Conservation (phyloP, 176 grass and related monocot species). For the Saccharum officinarum region DNA sequence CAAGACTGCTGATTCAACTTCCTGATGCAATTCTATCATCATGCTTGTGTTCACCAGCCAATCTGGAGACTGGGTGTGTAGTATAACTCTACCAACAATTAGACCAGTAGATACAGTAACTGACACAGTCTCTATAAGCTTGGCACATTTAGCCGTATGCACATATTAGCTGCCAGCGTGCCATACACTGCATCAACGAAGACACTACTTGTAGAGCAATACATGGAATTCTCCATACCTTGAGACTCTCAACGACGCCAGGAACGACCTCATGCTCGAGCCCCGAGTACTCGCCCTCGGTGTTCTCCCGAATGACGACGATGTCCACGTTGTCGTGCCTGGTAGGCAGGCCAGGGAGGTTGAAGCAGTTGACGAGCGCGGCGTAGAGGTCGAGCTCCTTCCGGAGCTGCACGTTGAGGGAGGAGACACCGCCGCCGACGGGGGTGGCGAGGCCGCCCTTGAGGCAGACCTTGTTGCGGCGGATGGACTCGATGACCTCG, state of each 20-base stretch:
- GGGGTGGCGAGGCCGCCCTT: constrained; percentile 88
- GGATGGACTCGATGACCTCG: constrained; percentile 86
- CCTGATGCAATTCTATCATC: not conserved
- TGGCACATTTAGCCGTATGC: not conserved
- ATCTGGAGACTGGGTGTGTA: not conserved
- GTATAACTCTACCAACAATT: not conserved
- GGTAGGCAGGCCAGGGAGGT: constrained; percentile 79
- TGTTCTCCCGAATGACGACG: constrained; percentile 99
- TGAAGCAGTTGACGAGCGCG: constrained; percentile 94
- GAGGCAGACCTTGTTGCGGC: constrained; percentile 89
- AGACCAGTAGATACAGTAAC: not conserved
- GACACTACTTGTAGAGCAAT: not conserved
- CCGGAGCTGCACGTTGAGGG: constrained; percentile 84
- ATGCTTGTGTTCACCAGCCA: not conserved
- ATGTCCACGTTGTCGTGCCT: constrained; percentile 94
- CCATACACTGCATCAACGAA: not conserved
- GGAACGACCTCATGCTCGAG: constrained; percentile 98
- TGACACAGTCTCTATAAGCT: not conserved
- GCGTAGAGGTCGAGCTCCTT: constrained; percentile 99
- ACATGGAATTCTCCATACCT: constrained; percentile 48
- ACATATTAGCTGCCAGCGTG: not conserved
- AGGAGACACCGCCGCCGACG: constrained; percentile 86
- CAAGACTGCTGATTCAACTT: not conserved
- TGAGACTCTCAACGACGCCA: constrained; percentile 91
- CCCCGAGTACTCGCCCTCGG: constrained; percentile 93